Percentiles rank a stretch among this genome's conserved stretches.
phyloP scores from a whole-genome alignment of 1,139 yeast genomes.

The Oligophagozyma castellii region DNA sequence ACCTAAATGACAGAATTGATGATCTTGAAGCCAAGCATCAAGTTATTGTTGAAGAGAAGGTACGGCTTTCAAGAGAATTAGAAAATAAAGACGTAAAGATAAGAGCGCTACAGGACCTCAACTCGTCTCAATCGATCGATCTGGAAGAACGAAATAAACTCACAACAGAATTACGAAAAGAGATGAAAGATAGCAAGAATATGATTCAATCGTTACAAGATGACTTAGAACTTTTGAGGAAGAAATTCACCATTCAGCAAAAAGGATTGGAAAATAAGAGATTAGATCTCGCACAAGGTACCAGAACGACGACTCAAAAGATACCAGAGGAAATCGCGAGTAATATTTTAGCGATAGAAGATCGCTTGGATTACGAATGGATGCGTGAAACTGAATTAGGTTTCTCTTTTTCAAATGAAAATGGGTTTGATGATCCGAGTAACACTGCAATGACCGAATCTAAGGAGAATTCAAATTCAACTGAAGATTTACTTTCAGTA shows the following conservation, averaged over 20 bases:
- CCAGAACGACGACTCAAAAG: too few species aligned
- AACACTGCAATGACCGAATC: too few species aligned
- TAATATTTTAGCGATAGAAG: too few species aligned
- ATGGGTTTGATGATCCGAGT: too few species aligned
- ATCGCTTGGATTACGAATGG: too few species aligned
- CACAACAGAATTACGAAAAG: constrained; percentile 3
- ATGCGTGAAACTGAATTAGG: too few species aligned
- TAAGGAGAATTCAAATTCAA: too few species aligned
- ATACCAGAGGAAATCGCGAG: too few species aligned
- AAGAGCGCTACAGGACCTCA: not conserved
- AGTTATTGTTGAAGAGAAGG: constrained; percentile 6
- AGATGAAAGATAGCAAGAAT: constrained; percentile 4
- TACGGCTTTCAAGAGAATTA: not conserved
- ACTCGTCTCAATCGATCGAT: not conserved
- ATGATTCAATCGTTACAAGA: constrained; percentile 11
- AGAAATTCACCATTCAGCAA: constrained; percentile 18
- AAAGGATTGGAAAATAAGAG: constrained; percentile 15
- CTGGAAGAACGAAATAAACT: constrained; percentile 1
- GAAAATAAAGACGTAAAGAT: constrained; percentile 1
- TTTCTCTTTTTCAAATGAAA: too few species aligned
- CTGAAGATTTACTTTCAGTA: too few species aligned
- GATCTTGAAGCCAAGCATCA: constrained; percentile 27
- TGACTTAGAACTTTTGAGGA: constrained; percentile 17
- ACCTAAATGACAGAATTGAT: constrained; percentile 35
- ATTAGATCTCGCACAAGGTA: too few species aligned